These are phyloP conservation scores for Chlamydomonas applanata DNA, from an alignment of 139 green algal genomes.

Conservation along the genomic window DNA sequence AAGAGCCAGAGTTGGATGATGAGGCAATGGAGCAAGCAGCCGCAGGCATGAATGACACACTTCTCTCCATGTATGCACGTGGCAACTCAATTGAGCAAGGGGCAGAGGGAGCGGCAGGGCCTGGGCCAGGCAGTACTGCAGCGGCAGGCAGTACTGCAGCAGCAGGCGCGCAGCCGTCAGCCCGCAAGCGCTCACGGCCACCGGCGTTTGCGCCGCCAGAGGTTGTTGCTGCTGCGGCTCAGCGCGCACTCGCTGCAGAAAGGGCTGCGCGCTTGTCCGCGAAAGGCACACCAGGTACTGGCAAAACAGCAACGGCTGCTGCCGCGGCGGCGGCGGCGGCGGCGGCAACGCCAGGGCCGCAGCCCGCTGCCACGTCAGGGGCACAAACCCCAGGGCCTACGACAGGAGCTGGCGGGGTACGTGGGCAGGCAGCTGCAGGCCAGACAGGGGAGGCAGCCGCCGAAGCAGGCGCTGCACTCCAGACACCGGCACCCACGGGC, in stretches of 20 bases:
- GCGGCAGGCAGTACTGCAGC: conserved; percentile 9
- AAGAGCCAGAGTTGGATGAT: conserved; percentile 17
- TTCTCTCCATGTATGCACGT: conserved; percentile 60
- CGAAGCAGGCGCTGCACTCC: neutral
- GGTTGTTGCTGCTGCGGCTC: conserved; percentile 51
- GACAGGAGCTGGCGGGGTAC: too few relatives aligned
- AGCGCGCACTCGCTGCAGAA: conserved; percentile 40
- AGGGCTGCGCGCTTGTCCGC: conserved; percentile 10
- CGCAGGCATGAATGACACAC: conserved; percentile 45
- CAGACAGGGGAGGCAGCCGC: neutral
- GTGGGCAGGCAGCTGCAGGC: too few relatives aligned
- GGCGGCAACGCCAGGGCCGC: too few relatives aligned
- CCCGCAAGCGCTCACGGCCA: neutral
- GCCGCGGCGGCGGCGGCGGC: neutral
- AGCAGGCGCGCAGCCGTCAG: neutral
- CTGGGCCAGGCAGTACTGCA: conserved; percentile 11
- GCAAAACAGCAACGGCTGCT: conserved; percentile 10
- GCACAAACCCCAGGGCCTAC: too few relatives aligned
- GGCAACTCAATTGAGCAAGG: conserved; percentile 2
- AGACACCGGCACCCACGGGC: neutral
- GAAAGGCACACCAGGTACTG: neutral
- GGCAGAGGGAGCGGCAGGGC: neutral
- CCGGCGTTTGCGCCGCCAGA: conserved; percentile 49
- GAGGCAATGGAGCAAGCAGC: neutral
- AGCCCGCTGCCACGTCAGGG: too few relatives aligned